Percentiles rank a stretch among this genome's conserved stretches.
Conservation (phyloP, 2,329 filamentous ascomycete species). For the Penicillium sumatraense region DNA sequence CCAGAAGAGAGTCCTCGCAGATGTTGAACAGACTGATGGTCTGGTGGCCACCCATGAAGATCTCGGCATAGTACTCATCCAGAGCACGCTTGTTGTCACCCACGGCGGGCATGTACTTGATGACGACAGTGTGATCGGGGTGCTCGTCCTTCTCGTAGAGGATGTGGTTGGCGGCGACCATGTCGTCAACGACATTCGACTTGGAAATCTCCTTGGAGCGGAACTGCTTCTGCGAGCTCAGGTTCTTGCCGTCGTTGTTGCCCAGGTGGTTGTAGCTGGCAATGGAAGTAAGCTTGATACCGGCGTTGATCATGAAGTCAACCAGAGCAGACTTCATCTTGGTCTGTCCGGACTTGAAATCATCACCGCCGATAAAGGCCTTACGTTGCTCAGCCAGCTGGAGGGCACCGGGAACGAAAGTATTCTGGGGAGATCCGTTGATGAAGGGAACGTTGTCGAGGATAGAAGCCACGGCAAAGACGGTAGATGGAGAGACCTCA, state of each 20-base stretch:
- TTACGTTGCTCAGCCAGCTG: conserved; percentile 84
- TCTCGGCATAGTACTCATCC: conserved; percentile 99
- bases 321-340: conserved; percentile 99
- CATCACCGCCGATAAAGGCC: conserved; percentile 94
- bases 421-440: conserved; percentile 99
- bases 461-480: conserved; percentile 94
- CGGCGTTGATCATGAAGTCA: conserved; percentile 97
- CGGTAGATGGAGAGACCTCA: conserved; percentile 91
- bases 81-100: conserved; percentile 98
- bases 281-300: conserved; percentile 98
- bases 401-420: conserved; percentile 91
- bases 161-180: conserved; percentile 93
- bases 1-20: conserved; percentile 96
- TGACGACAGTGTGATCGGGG: conserved; percentile 97
- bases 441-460: conserved; percentile 92
- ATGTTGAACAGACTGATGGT: conserved; percentile 99
- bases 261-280: conserved; percentile 99
- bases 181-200: conserved; percentile 98
- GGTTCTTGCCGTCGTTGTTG: conserved; percentile 99
- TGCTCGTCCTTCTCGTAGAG: conserved; percentile 92
- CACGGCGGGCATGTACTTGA: conserved; percentile 99
- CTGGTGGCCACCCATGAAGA: conserved; percentile 98
- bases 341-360: conserved; percentile 99
- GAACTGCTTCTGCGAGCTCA: conserved; percentile 97
- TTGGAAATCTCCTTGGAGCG: conserved; percentile 99